phyloP scores from a whole-genome alignment of 2,329 filamentous ascomycete genomes.

The Bipolaris gigantea region DNA sequence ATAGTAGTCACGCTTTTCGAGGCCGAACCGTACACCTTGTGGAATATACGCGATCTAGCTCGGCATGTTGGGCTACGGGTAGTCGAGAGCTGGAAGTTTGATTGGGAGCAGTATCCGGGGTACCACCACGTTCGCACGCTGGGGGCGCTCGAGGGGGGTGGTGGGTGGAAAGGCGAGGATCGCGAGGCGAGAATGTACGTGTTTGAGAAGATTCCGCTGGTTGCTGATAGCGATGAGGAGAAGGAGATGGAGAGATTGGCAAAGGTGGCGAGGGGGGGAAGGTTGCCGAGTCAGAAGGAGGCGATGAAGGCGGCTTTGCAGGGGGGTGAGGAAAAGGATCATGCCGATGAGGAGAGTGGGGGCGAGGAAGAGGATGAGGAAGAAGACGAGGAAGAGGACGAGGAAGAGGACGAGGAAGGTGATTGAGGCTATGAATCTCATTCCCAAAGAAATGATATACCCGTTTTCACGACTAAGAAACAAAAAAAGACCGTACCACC shows the following conservation, averaged over 20 bases:
- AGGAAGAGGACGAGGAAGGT: neutral
- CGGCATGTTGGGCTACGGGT: conserved; percentile 74
- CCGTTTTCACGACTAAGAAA: neutral
- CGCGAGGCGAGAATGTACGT: conserved; percentile 52
- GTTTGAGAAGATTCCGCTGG: conserved; percentile 46
- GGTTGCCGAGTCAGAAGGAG: conserved; percentile 11
- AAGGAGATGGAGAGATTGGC: conserved; percentile 19
- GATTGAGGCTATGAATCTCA: neutral
- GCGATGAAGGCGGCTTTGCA: conserved; percentile 21
- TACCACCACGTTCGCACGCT: conserved; percentile 75
- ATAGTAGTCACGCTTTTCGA: conserved; percentile 90
- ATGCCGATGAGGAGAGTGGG: too few species aligned
- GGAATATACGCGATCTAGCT: conserved; percentile 89
- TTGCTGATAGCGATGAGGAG: conserved; percentile 29
- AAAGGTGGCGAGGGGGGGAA: conserved; percentile 17
- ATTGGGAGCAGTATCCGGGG: conserved; percentile 67
- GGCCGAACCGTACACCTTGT: conserved; percentile 89
- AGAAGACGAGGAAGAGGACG: neutral
- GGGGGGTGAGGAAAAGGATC: conserved; percentile 16
- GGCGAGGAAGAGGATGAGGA: neutral
- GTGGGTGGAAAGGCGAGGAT: conserved; percentile 55
- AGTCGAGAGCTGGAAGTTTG: conserved; percentile 70
- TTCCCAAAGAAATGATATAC: too few species aligned
- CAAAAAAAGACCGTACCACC: neutral
- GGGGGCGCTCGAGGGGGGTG: conserved; percentile 56